phyloP scores from a whole-genome alignment of 345 rosid species.

The Melaleuca quinquenervia region DNA sequence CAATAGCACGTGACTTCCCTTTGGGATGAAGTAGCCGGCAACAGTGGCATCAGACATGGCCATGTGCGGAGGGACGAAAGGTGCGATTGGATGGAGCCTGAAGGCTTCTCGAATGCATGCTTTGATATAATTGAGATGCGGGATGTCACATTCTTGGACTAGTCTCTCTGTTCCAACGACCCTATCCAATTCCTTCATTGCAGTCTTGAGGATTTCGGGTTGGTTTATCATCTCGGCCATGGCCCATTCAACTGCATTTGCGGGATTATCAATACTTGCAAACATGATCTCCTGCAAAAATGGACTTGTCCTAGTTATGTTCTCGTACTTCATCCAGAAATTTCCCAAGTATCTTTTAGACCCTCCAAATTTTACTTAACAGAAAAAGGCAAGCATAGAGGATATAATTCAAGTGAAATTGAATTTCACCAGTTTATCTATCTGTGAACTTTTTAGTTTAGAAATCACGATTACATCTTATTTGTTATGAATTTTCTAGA shows the following conservation, averaged over 20 bases:
- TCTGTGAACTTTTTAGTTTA: no score
- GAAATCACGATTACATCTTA: no score
- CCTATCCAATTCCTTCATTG: constrained; percentile 28
- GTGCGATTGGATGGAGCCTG: constrained; percentile 32
- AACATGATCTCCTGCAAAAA: constrained; percentile 25
- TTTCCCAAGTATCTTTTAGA: not conserved
- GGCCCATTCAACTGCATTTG: constrained; percentile 40
- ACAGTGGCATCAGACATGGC: constrained; percentile 22
- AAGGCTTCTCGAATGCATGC: constrained; percentile 27
- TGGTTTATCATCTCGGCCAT: constrained; percentile 37
- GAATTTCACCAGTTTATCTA: not conserved
- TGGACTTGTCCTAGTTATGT: not conserved
- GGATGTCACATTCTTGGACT: constrained; percentile 37
- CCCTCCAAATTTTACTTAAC: not conserved
- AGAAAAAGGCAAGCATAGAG: not conserved
- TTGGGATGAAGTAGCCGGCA: constrained; percentile 20
- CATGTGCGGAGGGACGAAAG: constrained; percentile 33
- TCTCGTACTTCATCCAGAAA: not conserved
- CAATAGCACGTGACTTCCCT: constrained; percentile 31
- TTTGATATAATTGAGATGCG: constrained; percentile 25
- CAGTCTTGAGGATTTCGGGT: constrained; percentile 24
- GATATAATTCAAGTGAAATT: not conserved
- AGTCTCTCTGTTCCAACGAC: constrained; percentile 32
- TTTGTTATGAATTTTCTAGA: no score
- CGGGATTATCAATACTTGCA: constrained; percentile 33